A percentile compares a stretch with the other conserved stretches of the same genome.
phyloP scores from a whole-genome alignment of 345 rosid species.

The Abelmoschus esculentus region DNA sequence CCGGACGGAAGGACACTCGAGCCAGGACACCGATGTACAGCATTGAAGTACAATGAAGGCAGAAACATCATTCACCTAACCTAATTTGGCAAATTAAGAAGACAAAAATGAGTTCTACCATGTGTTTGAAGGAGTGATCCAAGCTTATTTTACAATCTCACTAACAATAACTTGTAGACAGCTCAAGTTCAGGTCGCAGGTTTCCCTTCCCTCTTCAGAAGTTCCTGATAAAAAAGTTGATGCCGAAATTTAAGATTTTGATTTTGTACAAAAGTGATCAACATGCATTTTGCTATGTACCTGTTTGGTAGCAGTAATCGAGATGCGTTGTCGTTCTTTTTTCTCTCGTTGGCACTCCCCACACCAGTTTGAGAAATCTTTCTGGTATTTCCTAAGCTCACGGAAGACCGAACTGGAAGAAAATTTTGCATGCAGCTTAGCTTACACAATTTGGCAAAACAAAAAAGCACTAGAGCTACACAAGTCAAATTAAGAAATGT shows the following conservation, averaged over 20 bases:
- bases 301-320: too few species aligned
- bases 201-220: conserved; percentile 39
- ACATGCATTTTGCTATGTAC: conserved; percentile 24
- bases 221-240: conserved; percentile 24
- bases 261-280: not conserved
- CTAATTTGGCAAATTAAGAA: not conserved
- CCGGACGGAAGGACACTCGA: too few species aligned
- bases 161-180: not conserved
- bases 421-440: conserved; percentile 10
- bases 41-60: too few species aligned
- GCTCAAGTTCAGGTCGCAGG: conserved; percentile 30
- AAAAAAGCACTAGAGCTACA: too few species aligned
- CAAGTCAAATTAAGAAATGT: not conserved
- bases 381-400: too few species aligned
- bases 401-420: conserved; percentile 15
- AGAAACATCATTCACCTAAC: not conserved
- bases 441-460: not conserved
- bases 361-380: too few species aligned
- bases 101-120: not conserved
- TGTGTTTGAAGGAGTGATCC: not conserved
- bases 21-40: too few species aligned
- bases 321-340: too few species aligned
- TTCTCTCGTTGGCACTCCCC: too few species aligned
- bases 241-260: not conserved
- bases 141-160: conserved; percentile 18